phyloP scores from a whole-genome alignment of 352 stramenopile genomes.

The Aphanomyces stellatus region DNA sequence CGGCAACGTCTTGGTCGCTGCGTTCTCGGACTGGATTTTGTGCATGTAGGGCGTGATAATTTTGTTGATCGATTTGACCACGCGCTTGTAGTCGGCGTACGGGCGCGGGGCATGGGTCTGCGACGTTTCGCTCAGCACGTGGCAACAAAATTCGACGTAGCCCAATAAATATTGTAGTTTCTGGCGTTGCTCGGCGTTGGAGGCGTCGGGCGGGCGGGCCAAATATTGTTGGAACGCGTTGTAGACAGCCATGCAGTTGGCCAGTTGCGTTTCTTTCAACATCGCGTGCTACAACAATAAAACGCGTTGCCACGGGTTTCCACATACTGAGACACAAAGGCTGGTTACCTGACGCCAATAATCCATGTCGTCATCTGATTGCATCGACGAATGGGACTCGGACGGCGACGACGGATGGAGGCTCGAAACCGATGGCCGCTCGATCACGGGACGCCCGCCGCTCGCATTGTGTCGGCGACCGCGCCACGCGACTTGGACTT shows the following conservation, averaged over 20 bases:
- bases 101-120: background rate
- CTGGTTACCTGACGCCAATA: constrained; percentile 21
- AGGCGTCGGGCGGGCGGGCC: background rate
- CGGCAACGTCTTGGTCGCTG: background rate
- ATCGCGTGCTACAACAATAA: constrained; percentile 6
- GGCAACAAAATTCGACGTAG: constrained; percentile 17
- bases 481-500: constrained; percentile 9
- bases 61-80: constrained; percentile 19
- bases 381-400: background rate
- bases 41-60: constrained; percentile 17
- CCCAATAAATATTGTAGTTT: constrained; percentile 16
- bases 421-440: background rate
- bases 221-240: constrained; percentile 14
- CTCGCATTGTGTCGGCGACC: constrained; percentile 3
- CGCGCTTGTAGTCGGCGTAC: background rate
- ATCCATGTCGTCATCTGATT: constrained; percentile 3
- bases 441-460: background rate
- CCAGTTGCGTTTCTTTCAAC: constrained; percentile 13
- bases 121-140: constrained; percentile 6
- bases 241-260: constrained; percentile 5
- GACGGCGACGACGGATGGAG: background rate
- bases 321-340: background rate
- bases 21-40: background rate
- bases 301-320: background rate
- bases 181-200: background rate